Evolutionary conservation across 495 filamentous ascomycete genomes (phyloP).

Genomic region (Paragyromitra xinjiangensis): DNA sequence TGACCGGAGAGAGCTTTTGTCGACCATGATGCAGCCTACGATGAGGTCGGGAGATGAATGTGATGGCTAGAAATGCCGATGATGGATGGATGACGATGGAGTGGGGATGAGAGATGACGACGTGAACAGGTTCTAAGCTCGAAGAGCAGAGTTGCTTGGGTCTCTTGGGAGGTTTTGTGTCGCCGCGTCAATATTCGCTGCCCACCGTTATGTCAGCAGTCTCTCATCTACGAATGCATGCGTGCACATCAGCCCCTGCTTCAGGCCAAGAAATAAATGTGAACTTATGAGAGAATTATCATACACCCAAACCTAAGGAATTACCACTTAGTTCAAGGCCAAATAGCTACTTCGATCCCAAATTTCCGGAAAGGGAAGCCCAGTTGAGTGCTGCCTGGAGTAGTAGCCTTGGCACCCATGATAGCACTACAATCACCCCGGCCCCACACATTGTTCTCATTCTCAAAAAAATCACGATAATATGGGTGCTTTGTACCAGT

Average conservation of each 20-base stretch:
- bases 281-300: neutral
- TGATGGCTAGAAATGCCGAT: slow-evolving; percentile 27
- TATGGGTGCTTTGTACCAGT: too few species aligned
- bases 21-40: slow-evolving; percentile 55
- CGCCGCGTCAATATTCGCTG: slow-evolving; percentile 22
- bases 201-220: slow-evolving; percentile 51
- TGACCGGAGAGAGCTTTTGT: slow-evolving; percentile 56
- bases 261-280: neutral
- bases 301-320: neutral
- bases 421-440: too few species aligned
- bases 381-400: too few species aligned
- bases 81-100: slow-evolving; percentile 36
- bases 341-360: neutral
- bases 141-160: slow-evolving; percentile 31
- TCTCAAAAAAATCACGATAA: too few species aligned
- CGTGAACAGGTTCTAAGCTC: slow-evolving; percentile 35
- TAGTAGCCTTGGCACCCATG: too few species aligned
- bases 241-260: slow-evolving; percentile 26
- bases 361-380: neutral
- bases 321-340: neutral
- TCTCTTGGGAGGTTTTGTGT: slow-evolving; percentile 32
- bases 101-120: slow-evolving; percentile 39
- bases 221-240: slow-evolving; percentile 24
- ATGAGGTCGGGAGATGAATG: slow-evolving; percentile 18
- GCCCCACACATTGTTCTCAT: too few species aligned